Conservation (phyloP, 2,329 filamentous ascomycete genomes). For the Pseudogymnoascus sp. region DNA sequence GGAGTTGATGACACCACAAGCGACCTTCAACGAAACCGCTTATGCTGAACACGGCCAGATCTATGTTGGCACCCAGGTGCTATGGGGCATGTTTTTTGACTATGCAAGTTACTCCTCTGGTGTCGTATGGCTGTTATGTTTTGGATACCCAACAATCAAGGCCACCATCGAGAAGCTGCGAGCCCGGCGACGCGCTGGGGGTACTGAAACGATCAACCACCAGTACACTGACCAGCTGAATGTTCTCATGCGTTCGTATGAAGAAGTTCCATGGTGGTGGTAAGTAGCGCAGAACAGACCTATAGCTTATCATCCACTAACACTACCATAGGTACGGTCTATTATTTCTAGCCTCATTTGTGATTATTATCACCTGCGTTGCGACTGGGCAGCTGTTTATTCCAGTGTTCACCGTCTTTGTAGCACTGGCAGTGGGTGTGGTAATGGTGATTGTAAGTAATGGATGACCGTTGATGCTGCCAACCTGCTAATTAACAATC, state of each 20-base stretch:
- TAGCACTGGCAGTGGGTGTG: constrained; percentile 48
- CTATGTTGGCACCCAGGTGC: constrained; percentile 50
- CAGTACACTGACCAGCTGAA: constrained; percentile 54
- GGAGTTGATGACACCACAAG: constrained; percentile 29
- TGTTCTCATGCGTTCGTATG: constrained; percentile 48
- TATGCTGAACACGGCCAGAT: constrained; percentile 44
- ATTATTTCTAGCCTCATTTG: constrained; percentile 43
- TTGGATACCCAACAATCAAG: constrained; percentile 44
- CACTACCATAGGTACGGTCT: constrained; percentile 17
- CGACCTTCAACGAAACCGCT: constrained; percentile 32
- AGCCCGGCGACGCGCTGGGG: constrained; percentile 29
- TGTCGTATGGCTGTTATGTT: constrained; percentile 51
- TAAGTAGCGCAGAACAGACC: constrained; percentile 28
- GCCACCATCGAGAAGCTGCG: constrained; percentile 39
- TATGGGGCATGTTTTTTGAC: constrained; percentile 55
- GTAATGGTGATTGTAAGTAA: constrained; percentile 39
- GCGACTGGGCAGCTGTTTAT: constrained; percentile 48
- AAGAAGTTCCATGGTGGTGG: constrained; percentile 54
- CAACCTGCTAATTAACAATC: not conserved
- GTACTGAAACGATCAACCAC: constrained; percentile 39
- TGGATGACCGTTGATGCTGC: not conserved
- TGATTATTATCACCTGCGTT: constrained; percentile 44
- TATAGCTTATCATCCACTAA: not conserved
- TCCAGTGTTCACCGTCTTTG: constrained; percentile 52
- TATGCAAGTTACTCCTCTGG: constrained; percentile 53